Base-by-base conservation (phyloP, 805 yeast species). In the Wickerhamiella lipophila region DNA sequence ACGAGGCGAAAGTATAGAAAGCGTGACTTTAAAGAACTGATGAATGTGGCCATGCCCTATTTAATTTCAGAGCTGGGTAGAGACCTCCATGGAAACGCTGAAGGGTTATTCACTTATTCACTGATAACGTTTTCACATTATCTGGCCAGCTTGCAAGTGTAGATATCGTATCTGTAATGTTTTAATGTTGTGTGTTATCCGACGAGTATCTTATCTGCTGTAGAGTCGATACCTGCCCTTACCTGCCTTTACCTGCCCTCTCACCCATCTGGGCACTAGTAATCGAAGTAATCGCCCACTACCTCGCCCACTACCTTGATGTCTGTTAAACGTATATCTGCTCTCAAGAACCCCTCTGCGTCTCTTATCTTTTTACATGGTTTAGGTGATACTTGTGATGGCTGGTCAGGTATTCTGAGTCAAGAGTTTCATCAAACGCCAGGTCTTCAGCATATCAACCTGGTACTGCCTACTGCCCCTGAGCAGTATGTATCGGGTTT, bases 381-480 rank as follows among this genome's bases (percentile, higher is more conserved):
- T 0, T 69, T 89, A 16, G 98, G 98, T 9, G 97, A 89, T 63
- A 64, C 85, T 0, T 96, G 95, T 3, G 70, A 72, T n/a, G 96
- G 96, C 1, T 89, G 96, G 96, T 70, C 76, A 38, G 18, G 21
- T 9, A 84, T 84, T 69, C 67, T 89, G 35, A 83, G 92, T 3
- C 81, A 78, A 35, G 66, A 77, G 47, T 72, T 83, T 23, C 55
- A 59, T 43, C 47, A 53, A 44, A 63, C 68, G 38, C 62, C 68
- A 16, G 72, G 61, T 16, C 80, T 73, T 57, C 70, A 67, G 55
- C 77, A 73, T 56, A 72, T 74, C 55, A 80, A 79, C 56, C 86
- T 82, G 57, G 73, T 88, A n/a, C 83, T 92, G 57, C 98, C 98
- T 4, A 79, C 81, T 60, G 96, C 98, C 0, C 96, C 96, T 6